Evolutionary conservation across 1,284 basidiomycete species (phyloP).

Genomic region (Pholiota adiposa): DNA sequence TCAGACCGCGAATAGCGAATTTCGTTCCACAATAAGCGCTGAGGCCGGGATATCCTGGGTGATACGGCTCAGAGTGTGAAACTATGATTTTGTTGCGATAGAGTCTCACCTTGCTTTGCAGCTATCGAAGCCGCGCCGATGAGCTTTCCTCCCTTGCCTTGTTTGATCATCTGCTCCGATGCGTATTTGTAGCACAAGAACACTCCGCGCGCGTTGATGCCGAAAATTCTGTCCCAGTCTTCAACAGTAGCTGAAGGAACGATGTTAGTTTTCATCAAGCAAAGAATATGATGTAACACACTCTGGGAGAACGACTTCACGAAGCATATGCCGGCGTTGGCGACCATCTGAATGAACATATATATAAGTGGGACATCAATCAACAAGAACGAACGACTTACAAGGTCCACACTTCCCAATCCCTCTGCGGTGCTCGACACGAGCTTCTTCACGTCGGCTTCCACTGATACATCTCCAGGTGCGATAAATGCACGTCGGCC

Average conservation of each 20-base stretch:
- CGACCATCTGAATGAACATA: slow-evolving; percentile 33
- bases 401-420: slow-evolving; percentile 4
- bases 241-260: slow-evolving; percentile 25
- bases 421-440: slow-evolving; percentile 1
- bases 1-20: slow-evolving; percentile 29
- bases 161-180: slow-evolving; percentile 32
- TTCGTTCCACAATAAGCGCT: slow-evolving; percentile 27
- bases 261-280: not conserved
- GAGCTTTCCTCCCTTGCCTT: slow-evolving; percentile 33
- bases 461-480: not conserved
- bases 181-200: slow-evolving; percentile 35
- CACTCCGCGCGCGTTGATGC: slow-evolving; percentile 29
- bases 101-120: slow-evolving; percentile 34
- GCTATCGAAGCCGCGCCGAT: slow-evolving; percentile 39
- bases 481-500: not conserved
- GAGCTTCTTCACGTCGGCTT: not conserved
- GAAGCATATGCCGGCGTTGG: slow-evolving; percentile 31
- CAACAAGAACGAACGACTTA: not conserved
- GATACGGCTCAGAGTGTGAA: not conserved
- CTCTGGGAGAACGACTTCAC: slow-evolving; percentile 25
- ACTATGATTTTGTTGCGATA: not conserved
- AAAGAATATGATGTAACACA: slow-evolving; percentile 6
- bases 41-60: not conserved
- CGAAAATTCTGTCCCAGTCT: slow-evolving; percentile 29
- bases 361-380: not conserved